phyloP scores from a whole-genome alignment of 1,284 basidiomycete species.

The Ceratobasidium sp. region DNA sequence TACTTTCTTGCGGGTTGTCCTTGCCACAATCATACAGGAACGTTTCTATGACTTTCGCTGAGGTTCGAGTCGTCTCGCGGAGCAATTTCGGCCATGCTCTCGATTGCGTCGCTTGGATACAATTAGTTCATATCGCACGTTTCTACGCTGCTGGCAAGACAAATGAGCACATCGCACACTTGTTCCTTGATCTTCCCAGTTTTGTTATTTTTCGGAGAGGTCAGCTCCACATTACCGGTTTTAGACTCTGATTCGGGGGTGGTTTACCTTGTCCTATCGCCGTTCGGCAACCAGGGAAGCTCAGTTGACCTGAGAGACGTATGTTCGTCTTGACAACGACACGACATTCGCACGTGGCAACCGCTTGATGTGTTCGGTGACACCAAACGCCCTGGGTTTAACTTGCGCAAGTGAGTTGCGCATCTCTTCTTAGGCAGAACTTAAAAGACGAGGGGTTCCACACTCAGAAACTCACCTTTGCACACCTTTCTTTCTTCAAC shows the following conservation, averaged over 20 bases:
- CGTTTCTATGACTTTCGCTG: neutral
- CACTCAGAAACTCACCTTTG: constrained; percentile 29
- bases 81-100: constrained; percentile 35
- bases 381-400: neutral
- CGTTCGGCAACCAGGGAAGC: constrained; percentile 23
- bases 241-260: neutral
- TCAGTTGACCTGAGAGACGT: neutral
- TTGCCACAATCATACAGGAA: neutral
- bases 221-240: neutral
- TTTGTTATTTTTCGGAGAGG: neutral
- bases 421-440: constrained; percentile 1
- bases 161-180: constrained; percentile 6
- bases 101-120: constrained; percentile 24
- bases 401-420: neutral
- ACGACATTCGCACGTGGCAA: constrained; percentile 38
- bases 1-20: too few relatives aligned
- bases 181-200: neutral
- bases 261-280: neutral
- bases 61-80: neutral
- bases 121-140: constrained; percentile 8
- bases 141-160: constrained; percentile 37
- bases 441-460: constrained; percentile 14
- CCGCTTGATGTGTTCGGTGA: constrained; percentile 6
- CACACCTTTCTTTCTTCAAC: constrained; percentile 56
- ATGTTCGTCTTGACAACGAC: constrained; percentile 33